Percentiles rank a stretch among this genome's conserved stretches.
Conservation (phyloP, 1,284 basidiomycete species). For the Heterobasidion occidentale region DNA sequence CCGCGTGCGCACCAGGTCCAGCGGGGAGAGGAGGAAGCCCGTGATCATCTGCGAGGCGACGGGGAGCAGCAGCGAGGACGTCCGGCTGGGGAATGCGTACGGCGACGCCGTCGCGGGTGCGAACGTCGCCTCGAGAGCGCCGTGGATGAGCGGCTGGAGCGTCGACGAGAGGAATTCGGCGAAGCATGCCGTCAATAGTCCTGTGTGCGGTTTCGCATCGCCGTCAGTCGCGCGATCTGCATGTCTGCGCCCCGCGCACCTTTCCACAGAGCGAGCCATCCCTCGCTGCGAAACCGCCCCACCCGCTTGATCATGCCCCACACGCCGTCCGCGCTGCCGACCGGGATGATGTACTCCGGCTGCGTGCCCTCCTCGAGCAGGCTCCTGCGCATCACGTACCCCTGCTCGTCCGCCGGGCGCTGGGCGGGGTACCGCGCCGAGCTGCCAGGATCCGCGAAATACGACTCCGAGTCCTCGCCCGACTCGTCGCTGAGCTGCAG, state of each 20-base stretch:
- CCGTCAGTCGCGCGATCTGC: neutral
- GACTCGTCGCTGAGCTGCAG: constrained; percentile 24
- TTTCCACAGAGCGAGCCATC: constrained; percentile 88
- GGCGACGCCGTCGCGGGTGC: constrained; percentile 35
- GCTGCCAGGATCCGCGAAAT: constrained; percentile 65
- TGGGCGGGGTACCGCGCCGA: constrained; percentile 30
- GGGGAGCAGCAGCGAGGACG: constrained; percentile 65
- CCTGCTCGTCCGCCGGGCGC: constrained; percentile 62
- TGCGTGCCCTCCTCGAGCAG: constrained; percentile 65
- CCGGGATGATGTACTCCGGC: constrained; percentile 81
- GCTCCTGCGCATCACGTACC: constrained; percentile 65
- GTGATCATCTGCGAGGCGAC: constrained; percentile 60
- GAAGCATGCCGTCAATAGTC: constrained; percentile 74
- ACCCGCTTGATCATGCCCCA: constrained; percentile 96
- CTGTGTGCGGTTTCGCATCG: constrained; percentile 28
- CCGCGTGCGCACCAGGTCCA: constrained; percentile 72
- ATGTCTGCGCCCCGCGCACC: constrained; percentile 32
- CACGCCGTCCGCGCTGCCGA: constrained; percentile 80
- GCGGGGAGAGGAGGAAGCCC: constrained; percentile 45
- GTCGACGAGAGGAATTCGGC: constrained; percentile 59
- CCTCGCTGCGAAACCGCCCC: constrained; percentile 76
- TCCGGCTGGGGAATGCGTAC: constrained; percentile 56
- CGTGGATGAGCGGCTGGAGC: constrained; percentile 68
- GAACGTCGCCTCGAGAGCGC: constrained; percentile 47
- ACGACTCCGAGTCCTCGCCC: constrained; percentile 44